Conservation (phyloP, 768 basidiomycete genomes). For the Tephrocybe sp. region DNA sequence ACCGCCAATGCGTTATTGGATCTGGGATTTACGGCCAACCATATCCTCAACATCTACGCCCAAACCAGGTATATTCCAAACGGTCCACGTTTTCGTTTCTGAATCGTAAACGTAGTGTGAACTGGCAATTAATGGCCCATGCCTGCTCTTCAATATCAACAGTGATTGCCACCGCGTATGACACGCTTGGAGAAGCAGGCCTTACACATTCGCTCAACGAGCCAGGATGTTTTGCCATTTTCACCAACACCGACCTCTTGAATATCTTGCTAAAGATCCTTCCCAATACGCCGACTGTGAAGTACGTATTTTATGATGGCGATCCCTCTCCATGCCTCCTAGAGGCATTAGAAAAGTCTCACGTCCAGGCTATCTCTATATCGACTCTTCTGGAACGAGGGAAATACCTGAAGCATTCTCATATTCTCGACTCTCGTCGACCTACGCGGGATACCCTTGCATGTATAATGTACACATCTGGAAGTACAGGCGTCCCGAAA, state of each 20-base stretch:
- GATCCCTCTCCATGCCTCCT: slow-evolving; percentile 52
- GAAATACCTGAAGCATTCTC: slow-evolving; percentile 42
- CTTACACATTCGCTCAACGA: slow-evolving; percentile 86
- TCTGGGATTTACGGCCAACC: slow-evolving; percentile 64
- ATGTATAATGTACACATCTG: slow-evolving; percentile 76
- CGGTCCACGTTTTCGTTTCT: slow-evolving; percentile 12
- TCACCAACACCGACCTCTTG: slow-evolving; percentile 91
- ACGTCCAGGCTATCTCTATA: slow-evolving; percentile 62
- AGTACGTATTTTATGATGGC: slow-evolving; percentile 86
- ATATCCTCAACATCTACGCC: slow-evolving; percentile 90
- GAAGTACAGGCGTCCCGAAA: slow-evolving; percentile 92
- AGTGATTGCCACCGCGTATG: slow-evolving; percentile 92
- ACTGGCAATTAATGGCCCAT: slow-evolving; percentile 88
- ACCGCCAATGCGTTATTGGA: slow-evolving; percentile 72
- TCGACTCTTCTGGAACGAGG: slow-evolving; percentile 73
- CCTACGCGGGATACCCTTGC: slow-evolving; percentile 45
- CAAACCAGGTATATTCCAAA: slow-evolving; percentile 70
- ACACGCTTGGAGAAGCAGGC: slow-evolving; percentile 88
- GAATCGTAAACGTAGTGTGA: slow-evolving; percentile 42
- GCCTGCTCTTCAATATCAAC: slow-evolving; percentile 78
- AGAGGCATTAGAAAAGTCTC: slow-evolving; percentile 55
- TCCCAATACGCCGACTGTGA: slow-evolving; percentile 72
- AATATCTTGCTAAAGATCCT: slow-evolving; percentile 74
- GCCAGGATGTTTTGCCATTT: slow-evolving; percentile 79
- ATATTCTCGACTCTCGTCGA: slow-evolving; percentile 39